Evolutionary conservation across 257 asterid species (phyloP).

Genomic region (Marsdenia floribunda): DNA sequence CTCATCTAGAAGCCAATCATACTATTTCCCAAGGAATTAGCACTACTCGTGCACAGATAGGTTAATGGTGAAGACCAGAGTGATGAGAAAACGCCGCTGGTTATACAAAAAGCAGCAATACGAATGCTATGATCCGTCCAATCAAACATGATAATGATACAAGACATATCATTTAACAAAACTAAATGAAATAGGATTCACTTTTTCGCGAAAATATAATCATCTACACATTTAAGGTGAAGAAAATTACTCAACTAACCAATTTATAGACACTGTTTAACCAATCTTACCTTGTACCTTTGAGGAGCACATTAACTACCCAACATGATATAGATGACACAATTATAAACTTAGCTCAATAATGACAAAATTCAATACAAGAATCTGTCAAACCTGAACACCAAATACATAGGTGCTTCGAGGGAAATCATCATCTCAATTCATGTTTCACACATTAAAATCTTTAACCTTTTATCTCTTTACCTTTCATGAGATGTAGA

Average conservation of each 20-base stretch:
- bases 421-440: background rate
- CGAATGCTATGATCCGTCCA: background rate
- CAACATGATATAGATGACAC: background rate
- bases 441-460: background rate
- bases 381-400: background rate
- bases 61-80: background rate
- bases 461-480: background rate
- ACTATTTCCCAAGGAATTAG: background rate
- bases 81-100: too few relatives aligned
- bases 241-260: background rate
- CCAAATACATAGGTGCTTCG: background rate
- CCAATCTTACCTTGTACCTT: background rate
- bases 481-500: background rate
- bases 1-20: background rate
- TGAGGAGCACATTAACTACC: background rate
- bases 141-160: background rate
- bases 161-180: background rate
- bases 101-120: background rate
- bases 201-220: background rate
- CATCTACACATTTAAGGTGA: background rate
- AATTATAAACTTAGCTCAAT: background rate
- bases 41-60: background rate
- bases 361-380: background rate
- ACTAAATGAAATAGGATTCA: background rate
- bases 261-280: background rate